Conservation (phyloP, 352 stramenopile genomes). For the Pythium rhizo-oryzae region DNA sequence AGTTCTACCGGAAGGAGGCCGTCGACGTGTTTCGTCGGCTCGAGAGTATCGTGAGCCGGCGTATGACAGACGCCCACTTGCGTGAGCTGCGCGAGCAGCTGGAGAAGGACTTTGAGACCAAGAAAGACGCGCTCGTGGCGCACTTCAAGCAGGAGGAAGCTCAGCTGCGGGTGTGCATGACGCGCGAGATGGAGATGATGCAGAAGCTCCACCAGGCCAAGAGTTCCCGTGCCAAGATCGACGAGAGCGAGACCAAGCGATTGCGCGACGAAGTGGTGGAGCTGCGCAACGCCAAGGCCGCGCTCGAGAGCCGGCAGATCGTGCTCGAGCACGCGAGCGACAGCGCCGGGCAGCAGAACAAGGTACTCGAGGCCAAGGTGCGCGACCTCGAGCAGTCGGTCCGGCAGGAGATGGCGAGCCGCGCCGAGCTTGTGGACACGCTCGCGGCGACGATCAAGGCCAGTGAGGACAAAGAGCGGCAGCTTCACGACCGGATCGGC, state of each 20-base stretch:
- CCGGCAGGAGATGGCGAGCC: conserved; percentile 60
- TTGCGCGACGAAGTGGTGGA: conserved; percentile 47
- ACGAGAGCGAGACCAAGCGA: conserved; percentile 58
- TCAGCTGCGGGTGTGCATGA: conserved; percentile 59
- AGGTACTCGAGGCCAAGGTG: conserved; percentile 47
- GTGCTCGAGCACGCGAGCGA: conserved; percentile 52
- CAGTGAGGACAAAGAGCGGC: conserved; percentile 53
- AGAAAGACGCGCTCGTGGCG: conserved; percentile 58
- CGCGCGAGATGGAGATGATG: conserved; percentile 66
- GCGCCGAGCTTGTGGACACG: conserved; percentile 78
- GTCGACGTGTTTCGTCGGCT: conserved; percentile 59
- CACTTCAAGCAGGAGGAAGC: conserved; percentile 73
- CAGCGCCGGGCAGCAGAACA: conserved; percentile 37
- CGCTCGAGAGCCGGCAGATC: conserved; percentile 50
- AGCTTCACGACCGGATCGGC: conserved; percentile 41
- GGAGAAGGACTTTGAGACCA: conserved; percentile 58
- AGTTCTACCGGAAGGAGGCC: conserved; percentile 62
- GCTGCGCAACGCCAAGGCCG: conserved; percentile 38
- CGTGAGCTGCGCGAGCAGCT: conserved; percentile 52
- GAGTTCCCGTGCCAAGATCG: conserved; percentile 60
- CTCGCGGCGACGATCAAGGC: conserved; percentile 64
- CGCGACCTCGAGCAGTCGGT: conserved; percentile 55
- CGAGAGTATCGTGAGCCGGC: conserved; percentile 47
- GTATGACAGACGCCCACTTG: conserved; percentile 63
- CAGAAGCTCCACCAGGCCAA: conserved; percentile 70